Base-by-base conservation (phyloP, 106 monocot species). In the Phalaenopsis aphrodite region DNA sequence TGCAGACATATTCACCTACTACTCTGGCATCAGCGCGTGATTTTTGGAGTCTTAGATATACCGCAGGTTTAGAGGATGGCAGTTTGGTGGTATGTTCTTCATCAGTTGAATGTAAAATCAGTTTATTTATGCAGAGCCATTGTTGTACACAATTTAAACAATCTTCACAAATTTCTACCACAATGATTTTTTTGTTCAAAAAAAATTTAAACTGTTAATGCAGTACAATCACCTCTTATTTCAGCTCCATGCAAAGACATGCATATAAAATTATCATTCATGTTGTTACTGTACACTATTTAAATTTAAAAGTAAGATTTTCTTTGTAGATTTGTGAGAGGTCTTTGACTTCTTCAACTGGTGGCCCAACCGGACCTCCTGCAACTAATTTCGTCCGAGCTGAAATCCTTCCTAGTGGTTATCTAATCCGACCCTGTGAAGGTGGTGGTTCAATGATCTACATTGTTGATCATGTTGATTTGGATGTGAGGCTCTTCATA, bases 391-490 rank as follows among this genome's bases (percentile, higher is more conserved):
- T 92, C 84, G 87, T 88, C 41, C 89, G 95, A 81, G 95, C 90
- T 61, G 95, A 95, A 76, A 90, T 95, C 85, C 84, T 92, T 68
- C 89, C 95, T 2, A 95, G 95, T 85, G 93, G 95, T 41, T 95
- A 89, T 89, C 84, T 95, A 57, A 95, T 95, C 49, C 82, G 93
- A 42, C 95, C 92, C 2, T 95, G 95, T 66, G 95, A 95, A 64
- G 95, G 95, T 65, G 93, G 93, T 78, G 95, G 95, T 12, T 95
- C 95, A 8, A 95, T 95, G 90, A 95, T 95, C 75, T 89, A 93
- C 81, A 95, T 95, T 80, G 95, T 95, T n/a, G 95, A 95, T 87
- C 95, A 95, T 84, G 79, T 95, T 58, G 95, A 95, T 66, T 85
- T 92, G 81, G 89, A 95, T 84, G 95, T 95, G 72, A 87, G 90